Base-by-base conservation (phyloP, 371 early-diverging fungal genomes). In the Mucor saturninus region DNA sequence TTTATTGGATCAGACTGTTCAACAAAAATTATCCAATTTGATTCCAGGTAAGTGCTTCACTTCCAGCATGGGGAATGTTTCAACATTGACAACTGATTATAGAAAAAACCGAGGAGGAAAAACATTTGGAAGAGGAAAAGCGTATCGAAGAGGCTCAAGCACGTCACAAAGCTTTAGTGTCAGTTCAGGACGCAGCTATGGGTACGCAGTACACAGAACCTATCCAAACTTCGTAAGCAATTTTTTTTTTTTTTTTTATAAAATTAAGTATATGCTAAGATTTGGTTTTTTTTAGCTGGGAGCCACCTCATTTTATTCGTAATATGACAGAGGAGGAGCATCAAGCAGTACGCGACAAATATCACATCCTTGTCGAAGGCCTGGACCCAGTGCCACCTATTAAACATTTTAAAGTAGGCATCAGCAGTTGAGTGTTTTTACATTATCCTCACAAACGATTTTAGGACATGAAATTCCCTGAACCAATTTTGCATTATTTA, bases 151-250 rank as follows among this genome's bases (percentile, higher is more conserved):
- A 89, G 62, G 95, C 94, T 0, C 91, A 95, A 48, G 80, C 91
- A 6, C 83, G 86, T 46, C 82, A 89, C 63, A 95, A 93, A 61
- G 88, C 89, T 42, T 75, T 97, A 43, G 88, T 91, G 3, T 94
- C 95, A 13, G 95, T 87, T 28, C 84, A 86, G 58, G 97, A 97
- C 73, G 83, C 95, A 40, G 96, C 97, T 1, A 77, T 90, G 57
- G 96, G 94, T 42, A 90, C 93, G 13, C 80, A 80, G 6, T 97
- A 97, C 71, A 91, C 85, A 9, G 92, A 95, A 49, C 84, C 97
- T 7, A 88, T 97, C 84, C 86, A 80, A 54, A 89, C 95, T 4
- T 87, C 86, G 84, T 86, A 76, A 55, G 62, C 59, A 21, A 21
- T 37, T 29, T 10, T 42, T 42, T 13, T 9, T 38, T 14, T 30